Evolutionary conservation across 371 early-diverging fungal genomes (phyloP).

Genomic region (Nematocida sp.): DNA sequence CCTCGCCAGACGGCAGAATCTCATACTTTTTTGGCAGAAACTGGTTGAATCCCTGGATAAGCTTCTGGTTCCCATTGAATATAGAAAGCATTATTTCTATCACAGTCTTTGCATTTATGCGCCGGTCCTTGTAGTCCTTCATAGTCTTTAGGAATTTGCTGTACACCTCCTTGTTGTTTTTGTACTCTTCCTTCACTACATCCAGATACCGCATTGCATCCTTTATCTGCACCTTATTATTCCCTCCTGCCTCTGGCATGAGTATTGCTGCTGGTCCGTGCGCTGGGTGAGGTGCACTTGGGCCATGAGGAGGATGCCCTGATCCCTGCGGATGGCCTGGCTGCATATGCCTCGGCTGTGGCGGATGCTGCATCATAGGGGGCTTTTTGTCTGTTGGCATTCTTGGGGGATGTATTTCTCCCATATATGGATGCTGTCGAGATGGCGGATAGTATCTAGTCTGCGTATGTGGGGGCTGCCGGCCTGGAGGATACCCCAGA

Average conservation of each 20-base stretch:
- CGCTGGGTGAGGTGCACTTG: neutral
- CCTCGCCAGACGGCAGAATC: slow-evolving; percentile 74
- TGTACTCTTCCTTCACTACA: slow-evolving; percentile 85
- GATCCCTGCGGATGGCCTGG: neutral
- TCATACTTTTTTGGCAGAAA: slow-evolving; percentile 92
- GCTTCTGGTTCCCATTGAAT: slow-evolving; percentile 82
- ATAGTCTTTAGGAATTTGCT: slow-evolving; percentile 94
- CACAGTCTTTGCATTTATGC: slow-evolving; percentile 92
- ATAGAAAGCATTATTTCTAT: slow-evolving; percentile 88
- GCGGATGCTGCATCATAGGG: slow-evolving; percentile 2
- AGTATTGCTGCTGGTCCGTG: slow-evolving; percentile 39
- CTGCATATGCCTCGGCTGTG: neutral
- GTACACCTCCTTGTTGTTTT: slow-evolving; percentile 85
- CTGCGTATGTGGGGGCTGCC: slow-evolving; percentile 51
- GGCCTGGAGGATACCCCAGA: slow-evolving; percentile 47
- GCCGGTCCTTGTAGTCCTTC: slow-evolving; percentile 96
- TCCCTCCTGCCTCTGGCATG: slow-evolving; percentile 55
- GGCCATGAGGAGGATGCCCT: neutral
- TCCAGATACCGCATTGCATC: slow-evolving; percentile 95
- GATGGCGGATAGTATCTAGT: slow-evolving; percentile 54
- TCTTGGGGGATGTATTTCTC: slow-evolving; percentile 13
- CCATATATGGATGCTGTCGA: slow-evolving; percentile 47
- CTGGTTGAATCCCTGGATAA: slow-evolving; percentile 95
- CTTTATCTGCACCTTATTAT: slow-evolving; percentile 67
- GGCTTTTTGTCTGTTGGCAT: neutral